Evolutionary conservation across 2,329 filamentous ascomycete genomes (phyloP).

Genomic region (Fusarium redolens): DNA sequence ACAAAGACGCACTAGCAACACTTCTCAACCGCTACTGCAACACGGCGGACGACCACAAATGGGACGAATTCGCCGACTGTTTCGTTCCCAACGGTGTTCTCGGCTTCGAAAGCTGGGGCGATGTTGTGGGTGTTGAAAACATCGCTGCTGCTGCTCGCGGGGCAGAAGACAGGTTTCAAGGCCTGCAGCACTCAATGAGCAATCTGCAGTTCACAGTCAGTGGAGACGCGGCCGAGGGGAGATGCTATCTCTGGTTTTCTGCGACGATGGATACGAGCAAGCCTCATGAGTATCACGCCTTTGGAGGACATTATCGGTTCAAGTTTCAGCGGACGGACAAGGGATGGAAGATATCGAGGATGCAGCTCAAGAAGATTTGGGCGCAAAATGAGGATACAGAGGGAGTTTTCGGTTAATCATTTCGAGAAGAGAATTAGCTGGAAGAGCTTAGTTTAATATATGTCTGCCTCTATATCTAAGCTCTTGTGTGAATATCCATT

Average conservation of each 20-base stretch:
- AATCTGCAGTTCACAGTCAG: neutral
- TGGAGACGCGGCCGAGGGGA: neutral
- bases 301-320: neutral
- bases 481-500: too few species aligned
- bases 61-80: neutral
- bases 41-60: neutral
- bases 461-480: neutral
- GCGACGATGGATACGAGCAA: neutral
- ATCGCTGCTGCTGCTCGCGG: neutral
- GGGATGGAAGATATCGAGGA: neutral
- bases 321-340: neutral
- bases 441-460: accelerated
- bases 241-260: neutral
- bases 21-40: neutral
- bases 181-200: neutral
- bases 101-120: neutral
- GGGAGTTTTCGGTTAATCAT: neutral
- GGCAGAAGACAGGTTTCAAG: neutral
- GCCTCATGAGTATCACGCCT: neutral
- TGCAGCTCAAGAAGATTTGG: neutral
- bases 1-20: neutral
- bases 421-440: accelerated
- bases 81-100: neutral
- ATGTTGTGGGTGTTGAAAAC: neutral
- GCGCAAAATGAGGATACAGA: neutral